phyloP scores from a whole-genome alignment of 1,139 yeast species.

The Diutina ranongensis region DNA sequence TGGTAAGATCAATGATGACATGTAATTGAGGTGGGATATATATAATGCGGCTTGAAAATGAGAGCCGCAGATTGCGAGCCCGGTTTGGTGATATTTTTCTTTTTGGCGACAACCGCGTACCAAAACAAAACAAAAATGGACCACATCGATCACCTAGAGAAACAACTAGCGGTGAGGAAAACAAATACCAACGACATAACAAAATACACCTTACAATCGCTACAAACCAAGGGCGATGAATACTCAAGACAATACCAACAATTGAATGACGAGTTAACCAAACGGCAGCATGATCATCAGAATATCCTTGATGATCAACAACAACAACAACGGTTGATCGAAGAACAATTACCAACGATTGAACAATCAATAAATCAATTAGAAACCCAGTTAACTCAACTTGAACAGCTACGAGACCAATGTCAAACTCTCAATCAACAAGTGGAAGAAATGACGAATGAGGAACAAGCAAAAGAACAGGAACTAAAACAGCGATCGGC shows the following conservation, averaged over 20 bases:
- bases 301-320: neutral
- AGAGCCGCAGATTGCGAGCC: neutral
- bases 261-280: neutral
- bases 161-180: neutral
- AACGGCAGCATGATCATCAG: neutral
- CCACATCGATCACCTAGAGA: neutral
- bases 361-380: neutral
- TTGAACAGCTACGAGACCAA: neutral
- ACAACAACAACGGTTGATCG: neutral
- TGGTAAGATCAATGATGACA: conserved; percentile 9
- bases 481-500: neutral
- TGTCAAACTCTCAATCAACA: neutral
- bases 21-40: neutral
- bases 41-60: neutral
- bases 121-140: neutral
- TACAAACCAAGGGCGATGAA: neutral
- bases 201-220: neutral
- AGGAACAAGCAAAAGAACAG: neutral
- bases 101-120: neutral
- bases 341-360: neutral
- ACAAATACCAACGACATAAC: neutral
- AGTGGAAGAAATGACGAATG: neutral
- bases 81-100: neutral
- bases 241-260: neutral
- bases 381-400: neutral